phyloP scores from a whole-genome alignment of 495 filamentous ascomycete species.

The Daldinia bambusicola region DNA sequence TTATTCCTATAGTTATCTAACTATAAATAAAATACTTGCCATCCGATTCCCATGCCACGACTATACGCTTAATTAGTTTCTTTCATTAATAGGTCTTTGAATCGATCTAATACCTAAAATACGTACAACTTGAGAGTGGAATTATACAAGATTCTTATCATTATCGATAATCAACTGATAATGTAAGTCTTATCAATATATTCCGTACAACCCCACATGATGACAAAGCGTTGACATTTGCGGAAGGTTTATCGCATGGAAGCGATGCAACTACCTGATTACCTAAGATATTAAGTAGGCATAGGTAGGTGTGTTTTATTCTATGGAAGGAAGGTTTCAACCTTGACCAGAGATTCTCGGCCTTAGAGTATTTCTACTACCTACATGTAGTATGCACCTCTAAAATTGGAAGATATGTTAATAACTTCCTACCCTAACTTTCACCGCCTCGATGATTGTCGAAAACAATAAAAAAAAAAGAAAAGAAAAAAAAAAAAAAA shows the following conservation, averaged over 20 bases:
- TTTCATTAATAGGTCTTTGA: neutral
- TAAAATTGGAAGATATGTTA: neutral
- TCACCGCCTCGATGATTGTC: constrained; percentile 25
- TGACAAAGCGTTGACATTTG: neutral
- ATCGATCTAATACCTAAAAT: neutral
- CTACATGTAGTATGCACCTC: neutral
- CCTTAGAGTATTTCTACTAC: too few species aligned
- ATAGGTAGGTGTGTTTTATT: too few species aligned
- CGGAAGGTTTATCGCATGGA: neutral
- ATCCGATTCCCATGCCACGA: neutral
- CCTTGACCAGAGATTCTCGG: too few species aligned
- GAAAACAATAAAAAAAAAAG: constrained; percentile 13
- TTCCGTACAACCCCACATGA: constrained; percentile 2
- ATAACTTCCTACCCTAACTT: constrained; percentile 11
- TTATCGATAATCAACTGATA: neutral
- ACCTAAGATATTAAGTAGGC: too few species aligned
- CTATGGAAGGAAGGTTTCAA: too few species aligned
- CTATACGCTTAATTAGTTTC: neutral
- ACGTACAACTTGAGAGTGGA: neutral
- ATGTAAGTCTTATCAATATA: neutral
- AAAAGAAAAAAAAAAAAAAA: constrained; percentile 15
- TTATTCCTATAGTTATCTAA: too few species aligned
- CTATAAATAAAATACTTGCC: too few species aligned
- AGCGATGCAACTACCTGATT: neutral
- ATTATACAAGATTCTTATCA: neutral